Conservation (phyloP, 192 early-diverging fungal genomes). For the Linnemannia exigua region DNA sequence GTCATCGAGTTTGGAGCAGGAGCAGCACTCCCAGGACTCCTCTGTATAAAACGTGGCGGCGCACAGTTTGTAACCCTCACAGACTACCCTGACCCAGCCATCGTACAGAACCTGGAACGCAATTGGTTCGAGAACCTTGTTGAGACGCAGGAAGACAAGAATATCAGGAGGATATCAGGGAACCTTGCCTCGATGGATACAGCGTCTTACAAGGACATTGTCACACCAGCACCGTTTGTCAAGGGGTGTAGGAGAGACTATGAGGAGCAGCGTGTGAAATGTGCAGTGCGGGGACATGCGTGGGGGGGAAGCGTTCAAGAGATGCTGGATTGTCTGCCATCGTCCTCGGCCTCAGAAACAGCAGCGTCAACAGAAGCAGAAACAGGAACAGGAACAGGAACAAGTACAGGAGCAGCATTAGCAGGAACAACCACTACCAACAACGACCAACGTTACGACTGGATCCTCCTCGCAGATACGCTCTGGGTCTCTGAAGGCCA, state of each 20-base stretch:
- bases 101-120: conserved; percentile 43
- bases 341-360: background rate
- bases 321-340: conserved; percentile 29
- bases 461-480: conserved; percentile 47
- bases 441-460: conserved; percentile 15
- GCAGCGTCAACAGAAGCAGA: background rate
- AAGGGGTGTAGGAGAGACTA: background rate
- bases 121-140: conserved; percentile 55
- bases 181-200: background rate
- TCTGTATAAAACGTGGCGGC: conserved; percentile 25
- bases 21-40: conserved; percentile 46
- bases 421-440: background rate
- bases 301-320: conserved; percentile 47
- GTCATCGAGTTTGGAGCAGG: conserved; percentile 55
- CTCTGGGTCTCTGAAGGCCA: conserved; percentile 52
- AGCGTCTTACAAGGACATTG: background rate
- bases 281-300: conserved; percentile 51
- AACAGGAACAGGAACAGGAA: too few relatives aligned
- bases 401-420: background rate
- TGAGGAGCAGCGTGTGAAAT: conserved; percentile 29
- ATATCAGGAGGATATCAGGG: background rate
- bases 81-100: conserved; percentile 46
- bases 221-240: background rate
- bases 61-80: conserved; percentile 37
- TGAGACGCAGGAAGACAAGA: conserved; percentile 19